A percentile compares a stretch with the other conserved stretches of the same genome.
Conservation (phyloP, 768 basidiomycete genomes). For the Leccinum variicolor region DNA sequence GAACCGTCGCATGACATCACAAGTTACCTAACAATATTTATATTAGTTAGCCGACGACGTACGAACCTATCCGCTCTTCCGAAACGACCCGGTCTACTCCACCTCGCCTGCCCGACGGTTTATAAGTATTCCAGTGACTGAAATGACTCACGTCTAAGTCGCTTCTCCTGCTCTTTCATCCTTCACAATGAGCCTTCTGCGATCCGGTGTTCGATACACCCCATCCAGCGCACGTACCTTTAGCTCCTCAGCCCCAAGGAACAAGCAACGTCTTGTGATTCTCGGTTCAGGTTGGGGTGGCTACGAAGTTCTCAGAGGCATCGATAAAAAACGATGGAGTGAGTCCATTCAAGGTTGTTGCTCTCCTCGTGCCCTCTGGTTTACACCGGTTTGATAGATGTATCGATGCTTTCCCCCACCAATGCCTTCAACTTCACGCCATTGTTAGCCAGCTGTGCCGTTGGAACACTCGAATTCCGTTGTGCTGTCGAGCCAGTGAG, state of each 20-base stretch:
- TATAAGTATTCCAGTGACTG: neutral
- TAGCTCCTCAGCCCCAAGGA: conserved; percentile 33
- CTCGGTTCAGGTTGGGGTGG: conserved; percentile 81
- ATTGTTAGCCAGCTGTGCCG: conserved; percentile 54
- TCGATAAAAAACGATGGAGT: conserved; percentile 76
- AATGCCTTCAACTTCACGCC: conserved; percentile 43
- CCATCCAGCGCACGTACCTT: conserved; percentile 31
- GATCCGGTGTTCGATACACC: conserved; percentile 4
- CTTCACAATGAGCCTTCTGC: conserved; percentile 15
- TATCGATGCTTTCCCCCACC: conserved; percentile 63
- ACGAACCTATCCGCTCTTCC: too few relatives aligned
- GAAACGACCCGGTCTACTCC: too few relatives aligned
- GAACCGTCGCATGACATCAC: too few relatives aligned
- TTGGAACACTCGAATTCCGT: conserved; percentile 82
- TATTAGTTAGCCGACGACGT: too few relatives aligned
- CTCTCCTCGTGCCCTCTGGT: neutral
- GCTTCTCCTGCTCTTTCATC: neutral
- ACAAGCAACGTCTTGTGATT: conserved; percentile 53
- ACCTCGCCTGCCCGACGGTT: neutral
- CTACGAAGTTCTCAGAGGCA: conserved; percentile 59
- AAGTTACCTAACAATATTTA: too few relatives aligned
- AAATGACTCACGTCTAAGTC: neutral
- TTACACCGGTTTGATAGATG: conserved; percentile 41
- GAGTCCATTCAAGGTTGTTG: conserved; percentile 18
- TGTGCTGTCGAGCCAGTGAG: conserved; percentile 78